Percentiles rank a stretch among this genome's conserved stretches.
phyloP scores from a whole-genome alignment of 108 stramenopile species.

The Skeletonema marinoi region DNA sequence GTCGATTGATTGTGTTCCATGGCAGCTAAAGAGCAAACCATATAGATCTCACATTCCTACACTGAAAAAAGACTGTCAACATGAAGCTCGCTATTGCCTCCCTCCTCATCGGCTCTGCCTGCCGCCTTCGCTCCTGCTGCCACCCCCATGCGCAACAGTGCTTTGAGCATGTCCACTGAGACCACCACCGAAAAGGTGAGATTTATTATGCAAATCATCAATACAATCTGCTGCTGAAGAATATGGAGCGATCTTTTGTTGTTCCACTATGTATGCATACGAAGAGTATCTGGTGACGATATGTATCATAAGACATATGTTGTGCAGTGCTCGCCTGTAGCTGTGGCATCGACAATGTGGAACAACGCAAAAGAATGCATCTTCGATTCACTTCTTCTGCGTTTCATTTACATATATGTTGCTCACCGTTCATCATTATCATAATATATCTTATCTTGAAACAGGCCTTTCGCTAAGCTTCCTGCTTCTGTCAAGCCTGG shows the following conservation, averaged over 20 bases:
- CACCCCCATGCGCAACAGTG: too few relatives aligned
- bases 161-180: conserved; percentile 68
- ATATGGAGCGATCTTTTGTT: neutral
- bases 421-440: neutral
- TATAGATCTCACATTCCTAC: neutral
- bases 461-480: conserved; percentile 87
- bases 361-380: neutral
- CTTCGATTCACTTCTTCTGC: neutral
- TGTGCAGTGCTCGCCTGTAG: neutral
- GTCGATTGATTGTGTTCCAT: neutral
- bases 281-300: neutral
- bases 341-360: neutral
- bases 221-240: neutral
- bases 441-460: conserved; percentile 16
- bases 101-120: conserved; percentile 44
- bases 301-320: neutral
- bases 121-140: conserved; percentile 43
- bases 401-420: neutral
- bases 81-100: conserved; percentile 35
- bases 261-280: neutral
- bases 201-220: conserved; percentile 3
- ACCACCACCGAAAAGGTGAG: conserved; percentile 45
- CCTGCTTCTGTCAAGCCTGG: conserved; percentile 90
- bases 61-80: conserved; percentile 7
- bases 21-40: too few relatives aligned